Conservation (phyloP, 2,329 filamentous ascomycete genomes). For the Aspergillus japonicus region DNA sequence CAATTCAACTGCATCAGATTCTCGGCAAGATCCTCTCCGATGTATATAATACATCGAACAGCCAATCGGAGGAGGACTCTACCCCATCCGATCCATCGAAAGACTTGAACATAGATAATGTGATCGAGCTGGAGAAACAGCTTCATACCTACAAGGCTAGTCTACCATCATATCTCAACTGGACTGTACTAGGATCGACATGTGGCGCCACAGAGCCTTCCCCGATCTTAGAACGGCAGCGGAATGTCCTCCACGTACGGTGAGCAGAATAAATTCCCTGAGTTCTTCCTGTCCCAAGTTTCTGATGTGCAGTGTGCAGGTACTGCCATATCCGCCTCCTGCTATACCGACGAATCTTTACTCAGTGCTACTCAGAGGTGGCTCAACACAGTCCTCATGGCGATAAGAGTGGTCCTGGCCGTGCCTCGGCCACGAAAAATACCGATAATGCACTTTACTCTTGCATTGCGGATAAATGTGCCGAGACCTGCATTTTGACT, state of each 20-base stretch:
- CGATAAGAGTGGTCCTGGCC: background rate
- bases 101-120: constrained; percentile 19
- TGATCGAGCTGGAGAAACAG: constrained; percentile 30
- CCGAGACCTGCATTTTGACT: constrained; percentile 30
- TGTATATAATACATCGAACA: constrained; percentile 34
- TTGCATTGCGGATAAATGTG: constrained; percentile 31
- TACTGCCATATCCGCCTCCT: constrained; percentile 35
- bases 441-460: constrained; percentile 21
- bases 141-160: constrained; percentile 25
- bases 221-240: constrained; percentile 18
- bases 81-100: background rate
- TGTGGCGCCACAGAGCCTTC: background rate
- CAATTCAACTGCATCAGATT: constrained; percentile 30
- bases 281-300: background rate
- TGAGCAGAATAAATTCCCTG: constrained; percentile 3
- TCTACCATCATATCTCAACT: constrained; percentile 26
- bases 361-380: constrained; percentile 31
- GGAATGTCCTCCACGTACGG: constrained; percentile 32
- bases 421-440: constrained; percentile 6
- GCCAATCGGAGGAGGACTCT: constrained; percentile 12
- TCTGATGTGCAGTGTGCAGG: constrained; percentile 16
- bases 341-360: constrained; percentile 37
- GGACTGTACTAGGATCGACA: constrained; percentile 14
- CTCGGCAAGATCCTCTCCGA: constrained; percentile 36
- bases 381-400: background rate